Evolutionary conservation across 441 rosid genomes (phyloP), one percentile per base, ranked within the genome.

Genomic region (Corymbia citriodora): DNA sequence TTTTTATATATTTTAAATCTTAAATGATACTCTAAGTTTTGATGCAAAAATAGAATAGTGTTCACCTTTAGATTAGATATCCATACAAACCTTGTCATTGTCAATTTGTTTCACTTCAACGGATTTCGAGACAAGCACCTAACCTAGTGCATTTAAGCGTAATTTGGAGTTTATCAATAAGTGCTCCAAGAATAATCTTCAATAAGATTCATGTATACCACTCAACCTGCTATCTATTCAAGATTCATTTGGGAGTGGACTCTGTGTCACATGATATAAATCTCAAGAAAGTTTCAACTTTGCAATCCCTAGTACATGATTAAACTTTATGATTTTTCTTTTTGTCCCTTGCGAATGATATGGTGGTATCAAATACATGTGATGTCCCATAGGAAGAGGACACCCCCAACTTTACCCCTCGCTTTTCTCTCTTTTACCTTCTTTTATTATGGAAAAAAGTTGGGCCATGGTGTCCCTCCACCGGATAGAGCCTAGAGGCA

Each of bases 41-140:
- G 10, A n/a, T 33, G 17, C 6, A 3, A n/a, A 65, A 65, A 19
- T 8, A 65, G 40, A 65, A 16, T 21, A 17, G 10, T 36, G 15
- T 25, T 72, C 2, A 8, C 12, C 23, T 70, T 72, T 8, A n/a
- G 15, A 29, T 29, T 63, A 63, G 5, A 13, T 31, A 18, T 72
- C 3, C 14, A 72, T 18, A 36, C 49, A 18, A 19, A 36, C 25
- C 27, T 36, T 4, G 0, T 70, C 14, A 6, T 4, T 18, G 0
- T 72, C 48, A 72, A 72, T 72, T 72, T 19, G 2, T 27, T 8
- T 72, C 15, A 72, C 25, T 36, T 72, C 3, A 3, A 33, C 4
- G 7, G 45, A 33, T 36, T 36, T 36, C 10, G 49, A 19, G 23
- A 1, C 0, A 0, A 8, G 19, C 25, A 17, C 19, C 15, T 36